Evolutionary conservation across 257 asterid species (phyloP).

Genomic region (Pogostemon cablin): DNA sequence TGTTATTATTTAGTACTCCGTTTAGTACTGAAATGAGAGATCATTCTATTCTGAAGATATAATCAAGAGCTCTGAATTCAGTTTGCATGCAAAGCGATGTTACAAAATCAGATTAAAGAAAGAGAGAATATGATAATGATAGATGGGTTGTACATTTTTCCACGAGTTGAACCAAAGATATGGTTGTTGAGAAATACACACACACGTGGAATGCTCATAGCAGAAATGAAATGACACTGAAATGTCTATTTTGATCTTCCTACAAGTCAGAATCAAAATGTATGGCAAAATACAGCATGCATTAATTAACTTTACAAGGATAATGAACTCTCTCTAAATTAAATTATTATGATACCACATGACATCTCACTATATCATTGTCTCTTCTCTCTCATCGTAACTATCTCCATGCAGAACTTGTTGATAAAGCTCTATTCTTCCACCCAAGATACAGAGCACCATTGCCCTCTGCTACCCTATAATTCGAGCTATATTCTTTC

Average conservation of each 20-base stretch:
- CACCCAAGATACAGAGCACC: conserved; percentile 85
- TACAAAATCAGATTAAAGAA: too few relatives aligned
- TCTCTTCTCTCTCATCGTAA: neutral
- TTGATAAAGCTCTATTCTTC: conserved; percentile 71
- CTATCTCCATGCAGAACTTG: conserved; percentile 85
- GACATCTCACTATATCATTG: neutral
- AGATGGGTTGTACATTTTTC: too few relatives aligned
- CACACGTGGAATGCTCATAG: neutral
- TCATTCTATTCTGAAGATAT: too few relatives aligned
- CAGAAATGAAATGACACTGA: neutral
- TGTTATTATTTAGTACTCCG: too few relatives aligned
- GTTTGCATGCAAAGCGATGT: too few relatives aligned
- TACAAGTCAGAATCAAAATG: conserved; percentile 17
- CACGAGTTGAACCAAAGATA: too few relatives aligned
- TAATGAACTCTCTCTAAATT: conserved; percentile 16
- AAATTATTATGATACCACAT: neutral
- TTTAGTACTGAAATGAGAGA: too few relatives aligned
- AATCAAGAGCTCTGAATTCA: too few relatives aligned
- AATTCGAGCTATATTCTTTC: conserved; percentile 65
- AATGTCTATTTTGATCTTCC: neutral
- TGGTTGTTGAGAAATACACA: too few relatives aligned
- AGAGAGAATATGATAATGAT: too few relatives aligned
- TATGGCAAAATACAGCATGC: neutral
- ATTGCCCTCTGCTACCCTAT: conserved; percentile 50
- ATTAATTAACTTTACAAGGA: conserved; percentile 33